Base-by-base conservation (phyloP, 177 flowering plant genomes). In the Vitis hybrid region DNA sequence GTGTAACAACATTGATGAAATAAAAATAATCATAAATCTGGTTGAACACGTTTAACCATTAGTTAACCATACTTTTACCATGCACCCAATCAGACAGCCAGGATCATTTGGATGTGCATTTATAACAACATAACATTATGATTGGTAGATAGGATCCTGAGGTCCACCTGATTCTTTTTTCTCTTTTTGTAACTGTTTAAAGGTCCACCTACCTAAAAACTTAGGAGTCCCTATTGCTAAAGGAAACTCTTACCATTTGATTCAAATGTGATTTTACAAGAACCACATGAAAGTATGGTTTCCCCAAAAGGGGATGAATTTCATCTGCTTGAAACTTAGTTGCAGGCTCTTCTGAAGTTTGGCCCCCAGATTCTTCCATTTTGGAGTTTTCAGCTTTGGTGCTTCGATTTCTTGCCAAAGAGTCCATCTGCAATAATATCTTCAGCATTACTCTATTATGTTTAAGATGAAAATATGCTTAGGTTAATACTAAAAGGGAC, bases 201-300 rank as follows among this genome's bases (percentile, higher is more conserved):
- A 48, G 62, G 52, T 64, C 19, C 30, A 57, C 10, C 49, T 48
- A 15, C 15, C 12, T 50, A 12, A 52, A 46, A 46, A n/a, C 7
- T 18, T 46, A 32, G 24, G 12, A 19, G 15, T 14, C 14, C 15
- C 0, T 24, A 12, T 19, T 13, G 12, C 32, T 4, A 16, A 13
- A 61, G 30, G 35, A 15, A 18, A 32, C n/a, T 19, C 16, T 71
- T 71, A 80, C 80, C 82, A 76, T 3, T 9, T 35, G 65, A 67
- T 52, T 35, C 58, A 79, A 27, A 60, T 78, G 67, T 11, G 74
- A 15, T 57, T 46, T 76, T 27, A 46, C 0, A 50, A 77, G 15
- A 58, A 83, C 51, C 14, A 61, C 48, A 64, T 71, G 55, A 27
- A 80, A 80, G 73, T 69, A 78, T 24, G 79, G 82, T 48, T 74